Base-by-base conservation (phyloP, 2,329 filamentous ascomycete species). In the Aspergillus tamarii region DNA sequence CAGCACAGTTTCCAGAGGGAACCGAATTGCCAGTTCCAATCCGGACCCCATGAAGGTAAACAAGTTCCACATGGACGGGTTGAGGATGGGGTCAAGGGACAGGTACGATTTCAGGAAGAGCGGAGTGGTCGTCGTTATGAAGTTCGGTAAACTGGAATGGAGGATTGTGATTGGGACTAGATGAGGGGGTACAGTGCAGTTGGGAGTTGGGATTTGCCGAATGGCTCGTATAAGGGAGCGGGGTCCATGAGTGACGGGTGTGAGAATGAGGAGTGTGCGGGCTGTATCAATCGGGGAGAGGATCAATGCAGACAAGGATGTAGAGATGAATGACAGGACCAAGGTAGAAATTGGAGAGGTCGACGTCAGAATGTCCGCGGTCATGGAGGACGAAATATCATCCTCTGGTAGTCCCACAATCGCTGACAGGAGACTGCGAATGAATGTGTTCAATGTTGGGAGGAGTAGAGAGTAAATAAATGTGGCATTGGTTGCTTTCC, bases 401-500 rank as follows among this genome's bases (percentile, higher is more conserved):
- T 91, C 91, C 36, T 98, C 94, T 1, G 94, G 94, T 16, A 98
- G 87, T 66, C 96, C 96, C 70, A 98, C 86, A 7, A 98, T 84
- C 1, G 95, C 94, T 52, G 93, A 93, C n/a, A 98, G 84, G 59
- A 97, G 85, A 72, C 93, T 95, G 71, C 93, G 88, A 11, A 94
- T 91, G 89, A 96, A 99, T 70, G 92, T 94, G 76, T 98, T 95
- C 34, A 97, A 82, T 9, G 96, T 90, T 12, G 93, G 93, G 66
- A 94, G 87, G 21, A 98, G 84, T 54, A 97, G 87, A 0, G 89
- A 91, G 80, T 98, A 97, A 57, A 98, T 84, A 73, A 98, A 99
- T 1, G 93, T 96, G 16, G 91, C 88, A 75, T 98, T 98, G 43
- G 93, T 92, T 10, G 90, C 86, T 77, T 97, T 97, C 94, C 94